Base-by-base conservation (phyloP, 2,329 filamentous ascomycete species). In the Penicillium brasilianum region DNA sequence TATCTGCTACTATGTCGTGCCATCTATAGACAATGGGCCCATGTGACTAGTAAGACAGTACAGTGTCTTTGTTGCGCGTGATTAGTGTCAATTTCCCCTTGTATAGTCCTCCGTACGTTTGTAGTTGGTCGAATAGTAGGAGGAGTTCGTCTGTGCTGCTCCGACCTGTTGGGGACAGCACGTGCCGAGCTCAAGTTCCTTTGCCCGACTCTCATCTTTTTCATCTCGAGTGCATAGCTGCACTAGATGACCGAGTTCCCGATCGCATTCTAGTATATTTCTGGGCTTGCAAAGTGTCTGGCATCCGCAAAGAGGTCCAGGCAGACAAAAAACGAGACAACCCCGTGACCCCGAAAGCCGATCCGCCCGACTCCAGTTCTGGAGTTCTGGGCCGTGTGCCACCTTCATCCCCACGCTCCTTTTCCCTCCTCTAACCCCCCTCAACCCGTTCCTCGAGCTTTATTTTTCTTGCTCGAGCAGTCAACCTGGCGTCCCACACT, bases 401-500 rank as follows among this genome's bases (percentile, higher is more conserved):
- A 67, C 66, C 64, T 66, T 57, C 69, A 72, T 71, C 69, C 71
- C 69, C 52, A 59, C 61, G 66, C 69, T 72, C 67, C 67, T 68
- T 67, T 70, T 69, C 63, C 66, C 65, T 37, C 44, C 57, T 37
- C 44, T 56, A 64, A 65, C 52, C 63, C 63, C 67, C 56, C 57
- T 59, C 66, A 54, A 30, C 48, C 10, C 28, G 10, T n/a, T 11
- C 48, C 30, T 22, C 10, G 34, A 39, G 32, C 70, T 64, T 66
- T 65, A 66, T 59, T 58, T 61, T 30, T 36, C n/a, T 51, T 4
- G 8, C 30, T 20, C 10, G n/a, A 20, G n/a, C 30, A 14, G 18
- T 66, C 66, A 64, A 62, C 58, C 68, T 70, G 68, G 68, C 68
- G 63, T 68, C 74, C 66, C 63, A 76, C 82, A 91, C 90, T 81